Conservation (phyloP, 1,284 basidiomycete genomes). For the Malassezia brasiliensis region DNA sequence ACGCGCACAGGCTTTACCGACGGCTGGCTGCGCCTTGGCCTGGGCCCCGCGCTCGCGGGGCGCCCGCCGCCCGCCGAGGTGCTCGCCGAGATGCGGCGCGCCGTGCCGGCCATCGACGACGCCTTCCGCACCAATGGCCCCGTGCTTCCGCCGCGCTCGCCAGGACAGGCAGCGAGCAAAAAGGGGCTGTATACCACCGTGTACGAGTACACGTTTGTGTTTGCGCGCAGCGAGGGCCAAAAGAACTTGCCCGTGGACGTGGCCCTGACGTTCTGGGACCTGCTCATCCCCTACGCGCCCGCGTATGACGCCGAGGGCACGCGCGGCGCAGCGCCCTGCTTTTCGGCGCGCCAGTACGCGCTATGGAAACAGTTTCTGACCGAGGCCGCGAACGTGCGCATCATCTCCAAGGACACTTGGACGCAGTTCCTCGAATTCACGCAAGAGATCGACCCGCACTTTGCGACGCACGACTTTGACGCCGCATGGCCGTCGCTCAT, state of each 20-base stretch:
- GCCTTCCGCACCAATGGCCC: constrained; percentile 29
- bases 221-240: constrained; percentile 65
- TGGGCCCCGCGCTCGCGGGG: constrained; percentile 1
- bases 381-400: constrained; percentile 60
- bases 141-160: constrained; percentile 12
- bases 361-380: constrained; percentile 77
- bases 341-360: constrained; percentile 56
- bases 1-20: constrained; percentile 28
- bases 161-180: neutral
- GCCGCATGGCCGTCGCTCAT: constrained; percentile 81
- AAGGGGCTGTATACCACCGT: constrained; percentile 62
- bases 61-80: constrained; percentile 18
- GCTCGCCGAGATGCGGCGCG: constrained; percentile 28
- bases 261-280: constrained; percentile 72
- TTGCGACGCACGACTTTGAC: constrained; percentile 73
- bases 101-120: constrained; percentile 21
- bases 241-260: constrained; percentile 58
- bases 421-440: constrained; percentile 68
- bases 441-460: constrained; percentile 67
- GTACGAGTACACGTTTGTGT: constrained; percentile 79
- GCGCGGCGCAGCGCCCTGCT: constrained; percentile 44
- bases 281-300: constrained; percentile 72
- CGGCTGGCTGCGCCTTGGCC: constrained; percentile 38
- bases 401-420: constrained; percentile 91
- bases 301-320: constrained; percentile 51